These are phyloP conservation scores for Ettlia oleoabundans DNA, from an alignment of 139 green algal genomes.

Conservation along the genomic window DNA sequence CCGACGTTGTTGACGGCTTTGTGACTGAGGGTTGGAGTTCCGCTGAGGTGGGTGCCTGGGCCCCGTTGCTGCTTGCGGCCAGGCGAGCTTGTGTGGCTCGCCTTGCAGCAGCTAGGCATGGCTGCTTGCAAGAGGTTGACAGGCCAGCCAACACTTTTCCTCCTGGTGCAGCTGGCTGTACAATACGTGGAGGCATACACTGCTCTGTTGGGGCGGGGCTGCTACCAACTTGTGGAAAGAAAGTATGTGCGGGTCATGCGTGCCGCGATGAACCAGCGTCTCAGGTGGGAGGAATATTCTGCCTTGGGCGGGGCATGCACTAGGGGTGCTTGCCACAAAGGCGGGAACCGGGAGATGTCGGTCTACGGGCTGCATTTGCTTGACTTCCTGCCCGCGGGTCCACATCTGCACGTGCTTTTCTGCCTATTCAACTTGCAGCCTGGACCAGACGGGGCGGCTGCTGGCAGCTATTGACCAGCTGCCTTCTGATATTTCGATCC, in stretches of 20 bases:
- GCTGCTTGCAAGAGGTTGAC: too few relatives aligned
- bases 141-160: neutral
- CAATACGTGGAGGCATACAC: neutral
- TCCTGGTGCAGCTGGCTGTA: slow-evolving; percentile 2
- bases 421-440: slow-evolving; percentile 2
- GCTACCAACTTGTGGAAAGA: neutral
- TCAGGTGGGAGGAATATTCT: neutral
- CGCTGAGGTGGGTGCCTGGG: neutral
- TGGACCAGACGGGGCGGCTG: neutral
- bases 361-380: too few relatives aligned
- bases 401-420: neutral
- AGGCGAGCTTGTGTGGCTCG: too few relatives aligned
- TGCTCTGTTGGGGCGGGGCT: neutral
- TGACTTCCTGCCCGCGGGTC: too few relatives aligned
- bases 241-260: neutral
- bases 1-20: slow-evolving; percentile 8
- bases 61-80: too few relatives aligned
- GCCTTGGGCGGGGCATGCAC: neutral
- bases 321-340: too few relatives aligned
- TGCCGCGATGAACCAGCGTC: neutral
- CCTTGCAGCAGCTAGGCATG: too few relatives aligned
- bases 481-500: slow-evolving; percentile 3
- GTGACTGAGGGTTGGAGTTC: neutral
- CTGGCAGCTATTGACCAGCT: neutral
- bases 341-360: neutral